Evolutionary conservation across 2,329 filamentous ascomycete genomes (phyloP).

Genomic region (Neonectria sp.): DNA sequence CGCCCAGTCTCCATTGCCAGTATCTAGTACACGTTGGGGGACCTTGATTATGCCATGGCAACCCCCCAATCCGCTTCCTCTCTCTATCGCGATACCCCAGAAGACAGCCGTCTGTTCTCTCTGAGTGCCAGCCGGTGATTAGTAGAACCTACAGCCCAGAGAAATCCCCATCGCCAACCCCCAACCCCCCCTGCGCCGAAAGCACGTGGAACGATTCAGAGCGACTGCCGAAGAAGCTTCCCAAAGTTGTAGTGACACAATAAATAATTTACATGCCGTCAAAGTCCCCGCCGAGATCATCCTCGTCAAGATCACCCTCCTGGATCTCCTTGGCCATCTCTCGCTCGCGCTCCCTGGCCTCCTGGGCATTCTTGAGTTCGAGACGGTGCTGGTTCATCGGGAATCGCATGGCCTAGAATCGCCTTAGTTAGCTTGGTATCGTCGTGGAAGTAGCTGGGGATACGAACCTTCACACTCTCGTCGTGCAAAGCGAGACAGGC

Average conservation of each 20-base stretch:
- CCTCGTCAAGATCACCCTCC: conserved; percentile 96
- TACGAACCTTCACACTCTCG: conserved; percentile 91
- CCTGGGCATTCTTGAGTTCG: conserved; percentile 97
- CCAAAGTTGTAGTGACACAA: conserved; percentile 35
- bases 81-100: conserved; percentile 38
- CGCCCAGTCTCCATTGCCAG: conserved; percentile 24
- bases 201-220: conserved; percentile 29
- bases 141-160: conserved; percentile 39
- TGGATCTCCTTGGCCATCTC: conserved; percentile 99
- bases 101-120: conserved; percentile 33
- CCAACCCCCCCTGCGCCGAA: conserved; percentile 17
- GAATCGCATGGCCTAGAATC: conserved; percentile 90
- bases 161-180: conserved; percentile 19
- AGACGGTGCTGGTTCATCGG: conserved; percentile 99
- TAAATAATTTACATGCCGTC: conserved; percentile 83
- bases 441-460: neutral
- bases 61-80: conserved; percentile 18
- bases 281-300: conserved; percentile 95
- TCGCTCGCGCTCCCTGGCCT: conserved; percentile 95
- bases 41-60: conserved; percentile 31
- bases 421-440: conserved; percentile 36
- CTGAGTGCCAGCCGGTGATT: conserved; percentile 35
- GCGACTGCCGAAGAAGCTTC: conserved; percentile 23
- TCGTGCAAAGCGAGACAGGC: conserved; percentile 94
- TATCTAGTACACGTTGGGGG: conserved; percentile 48